phyloP scores from a whole-genome alignment of 768 basidiomycete species.

The Mycena vitilis region DNA sequence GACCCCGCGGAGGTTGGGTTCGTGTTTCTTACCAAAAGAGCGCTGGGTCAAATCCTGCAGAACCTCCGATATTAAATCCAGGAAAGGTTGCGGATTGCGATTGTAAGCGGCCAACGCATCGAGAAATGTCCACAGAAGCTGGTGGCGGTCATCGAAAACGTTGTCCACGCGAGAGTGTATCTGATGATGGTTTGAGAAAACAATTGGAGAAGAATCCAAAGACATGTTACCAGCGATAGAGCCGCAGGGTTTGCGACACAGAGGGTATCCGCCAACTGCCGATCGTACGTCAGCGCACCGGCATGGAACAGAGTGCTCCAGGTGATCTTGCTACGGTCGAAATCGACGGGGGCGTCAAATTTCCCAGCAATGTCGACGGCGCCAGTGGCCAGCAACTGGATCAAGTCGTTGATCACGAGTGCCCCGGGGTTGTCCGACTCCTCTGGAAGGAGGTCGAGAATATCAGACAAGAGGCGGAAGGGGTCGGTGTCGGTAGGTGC shows the following conservation, averaged over 20 bases:
- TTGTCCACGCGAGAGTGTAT: constrained; percentile 20
- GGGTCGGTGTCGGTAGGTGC: not conserved
- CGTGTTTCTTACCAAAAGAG: not conserved
- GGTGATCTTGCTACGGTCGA: constrained; percentile 1
- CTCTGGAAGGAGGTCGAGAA: constrained; percentile 5
- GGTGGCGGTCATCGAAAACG: not conserved
- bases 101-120: not conserved
- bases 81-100: not conserved
- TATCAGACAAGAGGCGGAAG: constrained; percentile 5
- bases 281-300: constrained; percentile 20
- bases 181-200: not conserved
- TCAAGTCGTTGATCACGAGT: not conserved
- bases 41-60: constrained; percentile 4
- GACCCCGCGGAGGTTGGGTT: constrained; percentile 21
- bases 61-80: not conserved
- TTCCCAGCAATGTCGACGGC: constrained; percentile 1
- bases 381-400: constrained; percentile 25
- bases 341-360: not conserved
- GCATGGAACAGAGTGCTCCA: constrained; percentile 21
- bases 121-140: not conserved
- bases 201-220: too few species aligned
- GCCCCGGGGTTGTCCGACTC: not conserved
- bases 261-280: not conserved
- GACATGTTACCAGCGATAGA: constrained; percentile 7
- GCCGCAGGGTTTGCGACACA: constrained; percentile 10